Percentiles rank a stretch among this genome's conserved stretches.
Conservation (phyloP, 176 grass and related monocot genomes). For the Triticum dicoccoides region DNA sequence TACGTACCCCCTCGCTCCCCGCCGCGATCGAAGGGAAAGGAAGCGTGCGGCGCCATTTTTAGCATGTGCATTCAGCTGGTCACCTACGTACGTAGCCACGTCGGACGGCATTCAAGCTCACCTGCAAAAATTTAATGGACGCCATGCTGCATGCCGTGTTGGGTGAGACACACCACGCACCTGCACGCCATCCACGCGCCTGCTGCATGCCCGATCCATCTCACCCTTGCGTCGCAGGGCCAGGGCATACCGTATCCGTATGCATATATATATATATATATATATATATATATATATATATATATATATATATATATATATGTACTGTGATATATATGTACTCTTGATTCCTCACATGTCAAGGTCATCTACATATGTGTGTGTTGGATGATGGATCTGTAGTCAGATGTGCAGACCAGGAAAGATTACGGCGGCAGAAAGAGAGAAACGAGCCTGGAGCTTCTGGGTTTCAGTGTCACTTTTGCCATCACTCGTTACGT, state of each 20-base stretch:
- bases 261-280: too few species aligned
- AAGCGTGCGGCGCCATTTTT: not conserved
- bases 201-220: not conserved
- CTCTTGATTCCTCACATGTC: too few species aligned
- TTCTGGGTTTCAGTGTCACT: slow-evolving; percentile 22
- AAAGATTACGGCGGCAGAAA: not conserved
- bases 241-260: too few species aligned
- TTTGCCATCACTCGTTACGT: not conserved
- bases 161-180: not conserved
- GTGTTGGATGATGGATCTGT: too few species aligned
- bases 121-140: slow-evolving; percentile 12
- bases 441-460: not conserved
- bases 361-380: too few species aligned
- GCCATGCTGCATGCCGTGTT: slow-evolving; percentile 13
- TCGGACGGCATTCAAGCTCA: not conserved
- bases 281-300: too few species aligned
- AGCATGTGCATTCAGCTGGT: not conserved
- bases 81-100: not conserved
- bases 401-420: slow-evolving; percentile 9
- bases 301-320: too few species aligned
- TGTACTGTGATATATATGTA: too few species aligned
- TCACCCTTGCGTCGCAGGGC: too few species aligned
- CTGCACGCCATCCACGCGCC: not conserved
- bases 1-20: not conserved
- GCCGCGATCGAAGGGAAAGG: not conserved